Evolutionary conservation across 2,329 filamentous ascomycete species (phyloP).

Genomic region (Pseudogymnoascus destructans): DNA sequence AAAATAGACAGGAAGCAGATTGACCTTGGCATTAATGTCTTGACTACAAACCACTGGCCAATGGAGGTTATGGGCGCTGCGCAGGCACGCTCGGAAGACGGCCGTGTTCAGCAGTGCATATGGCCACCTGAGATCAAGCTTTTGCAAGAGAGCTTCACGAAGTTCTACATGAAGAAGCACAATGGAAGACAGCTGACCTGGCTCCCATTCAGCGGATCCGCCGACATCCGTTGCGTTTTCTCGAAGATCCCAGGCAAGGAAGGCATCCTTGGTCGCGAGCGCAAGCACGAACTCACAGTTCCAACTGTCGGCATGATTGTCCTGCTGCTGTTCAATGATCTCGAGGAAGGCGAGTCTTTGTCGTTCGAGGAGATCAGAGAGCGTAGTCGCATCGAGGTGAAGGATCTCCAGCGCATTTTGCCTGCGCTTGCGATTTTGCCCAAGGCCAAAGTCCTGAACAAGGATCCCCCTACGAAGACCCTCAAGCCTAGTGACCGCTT

Average conservation of each 20-base stretch:
- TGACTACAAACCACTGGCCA: slow-evolving; percentile 93
- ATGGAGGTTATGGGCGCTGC: slow-evolving; percentile 64
- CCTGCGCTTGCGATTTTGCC: slow-evolving; percentile 72
- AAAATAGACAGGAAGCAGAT: slow-evolving; percentile 46
- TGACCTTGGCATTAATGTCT: slow-evolving; percentile 70
- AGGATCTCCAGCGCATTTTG: slow-evolving; percentile 64
- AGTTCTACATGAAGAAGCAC: slow-evolving; percentile 77
- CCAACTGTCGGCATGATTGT: slow-evolving; percentile 89
- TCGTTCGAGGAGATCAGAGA: slow-evolving; percentile 69
- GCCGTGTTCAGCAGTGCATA: slow-evolving; percentile 41
- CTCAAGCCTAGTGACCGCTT: slow-evolving; percentile 69
- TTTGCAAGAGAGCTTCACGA: slow-evolving; percentile 73
- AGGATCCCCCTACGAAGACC: slow-evolving; percentile 66
- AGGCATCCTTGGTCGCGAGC: slow-evolving; percentile 47
- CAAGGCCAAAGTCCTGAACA: slow-evolving; percentile 69
- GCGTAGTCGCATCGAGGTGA: slow-evolving; percentile 61
- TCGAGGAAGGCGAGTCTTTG: slow-evolving; percentile 39
- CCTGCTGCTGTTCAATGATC: slow-evolving; percentile 75
- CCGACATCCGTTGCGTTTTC: slow-evolving; percentile 73
- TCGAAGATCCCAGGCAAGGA: slow-evolving; percentile 59
- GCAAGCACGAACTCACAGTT: slow-evolving; percentile 80
- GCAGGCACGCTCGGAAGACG: slow-evolving; percentile 38
- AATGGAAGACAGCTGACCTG: slow-evolving; percentile 82
- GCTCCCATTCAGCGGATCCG: slow-evolving; percentile 58
- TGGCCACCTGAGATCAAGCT: slow-evolving; percentile 63